Base-by-base conservation (phyloP, 2,329 filamentous ascomycete genomes). In the Venturia oleaginea region DNA sequence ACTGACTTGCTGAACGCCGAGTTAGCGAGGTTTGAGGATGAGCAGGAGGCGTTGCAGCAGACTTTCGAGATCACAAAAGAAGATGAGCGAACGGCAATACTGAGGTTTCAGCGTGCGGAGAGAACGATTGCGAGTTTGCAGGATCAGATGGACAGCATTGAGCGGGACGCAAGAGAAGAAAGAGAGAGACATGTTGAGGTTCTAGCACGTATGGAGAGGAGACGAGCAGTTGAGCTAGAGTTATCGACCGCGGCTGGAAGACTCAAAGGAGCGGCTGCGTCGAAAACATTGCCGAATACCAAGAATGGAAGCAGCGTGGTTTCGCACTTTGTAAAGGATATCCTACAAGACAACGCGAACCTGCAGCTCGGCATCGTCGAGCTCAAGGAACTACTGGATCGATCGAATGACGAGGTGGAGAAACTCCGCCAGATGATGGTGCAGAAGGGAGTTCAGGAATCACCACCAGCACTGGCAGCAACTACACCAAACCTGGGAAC, bases 311-410 rank as follows among this genome's bases (percentile, higher is more conserved):
- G 81, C 67, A 86, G 81, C 65, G 91, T 96, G 43, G 91, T 97
- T n/a, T 92, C 91, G 24, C 91, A 95, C 72, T 97, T 99, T 70
- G 94, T 99, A 64, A 91, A 92, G 69, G 94, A 97, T 73, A 90
- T 99, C 64, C 80, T 99, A 22, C 88, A 96, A 71, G 94, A 99
- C 74, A 99, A 99, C 72, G 91, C 92, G 11, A 96, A 91, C 69
- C 79, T 99, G 55, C 94, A 99, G 74, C 83, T 94, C 67, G 92
- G 92, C 19, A 95, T 97, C 66, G 85, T 92, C 62, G 94, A 99
- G 77, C 78, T 99, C 59, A 84, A 92, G 22, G 92, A 96, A 73
- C 87, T 99, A 86, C 81, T 99, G 27, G 84, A 91, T 71, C 92
- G 85, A 72, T 96, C 93, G 3, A 96, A 97, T 71, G 90, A 96